These are phyloP conservation scores for Silene coronaria DNA, from an alignment of 179 eudicot genomes.

Conservation along the genomic window DNA sequence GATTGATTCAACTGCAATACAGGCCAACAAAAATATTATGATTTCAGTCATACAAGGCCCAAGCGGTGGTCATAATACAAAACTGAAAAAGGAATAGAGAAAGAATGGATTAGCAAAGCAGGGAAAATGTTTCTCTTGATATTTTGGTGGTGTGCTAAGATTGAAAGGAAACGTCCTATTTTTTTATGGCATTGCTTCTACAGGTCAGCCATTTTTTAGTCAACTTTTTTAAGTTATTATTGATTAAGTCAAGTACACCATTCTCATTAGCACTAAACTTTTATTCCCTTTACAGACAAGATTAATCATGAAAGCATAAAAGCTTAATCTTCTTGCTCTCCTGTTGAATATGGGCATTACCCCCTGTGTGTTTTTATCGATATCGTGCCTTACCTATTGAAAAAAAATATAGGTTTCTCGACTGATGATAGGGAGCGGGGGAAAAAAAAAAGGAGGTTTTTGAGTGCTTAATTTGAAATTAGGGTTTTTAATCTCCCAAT, in stretches of 20 bases:
- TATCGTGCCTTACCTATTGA: neutral
- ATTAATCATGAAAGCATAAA: neutral
- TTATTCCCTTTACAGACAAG: neutral
- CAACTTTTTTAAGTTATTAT: neutral
- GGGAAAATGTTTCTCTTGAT: neutral
- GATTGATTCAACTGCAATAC: slow-evolving; percentile 49
- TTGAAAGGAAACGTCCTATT: neutral
- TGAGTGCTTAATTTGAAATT: neutral
- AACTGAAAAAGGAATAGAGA: neutral
- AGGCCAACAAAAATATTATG: neutral
- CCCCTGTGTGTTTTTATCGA: neutral
- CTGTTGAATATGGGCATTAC: neutral
- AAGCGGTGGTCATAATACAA: neutral
- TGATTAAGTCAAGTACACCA: neutral
- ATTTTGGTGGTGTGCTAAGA: neutral
- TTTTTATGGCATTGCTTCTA: neutral
- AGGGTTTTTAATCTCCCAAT: neutral
- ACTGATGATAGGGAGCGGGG: neutral
- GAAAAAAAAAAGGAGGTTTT: neutral
- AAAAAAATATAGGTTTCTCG: neutral
- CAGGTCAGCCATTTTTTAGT: neutral
- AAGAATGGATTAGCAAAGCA: neutral
- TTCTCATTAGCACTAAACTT: neutral
- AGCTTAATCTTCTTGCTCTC: neutral
- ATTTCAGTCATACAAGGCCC: neutral